Base-by-base conservation (phyloP, 2,329 filamentous ascomycete genomes). In the Coniochaeta sp. region DNA sequence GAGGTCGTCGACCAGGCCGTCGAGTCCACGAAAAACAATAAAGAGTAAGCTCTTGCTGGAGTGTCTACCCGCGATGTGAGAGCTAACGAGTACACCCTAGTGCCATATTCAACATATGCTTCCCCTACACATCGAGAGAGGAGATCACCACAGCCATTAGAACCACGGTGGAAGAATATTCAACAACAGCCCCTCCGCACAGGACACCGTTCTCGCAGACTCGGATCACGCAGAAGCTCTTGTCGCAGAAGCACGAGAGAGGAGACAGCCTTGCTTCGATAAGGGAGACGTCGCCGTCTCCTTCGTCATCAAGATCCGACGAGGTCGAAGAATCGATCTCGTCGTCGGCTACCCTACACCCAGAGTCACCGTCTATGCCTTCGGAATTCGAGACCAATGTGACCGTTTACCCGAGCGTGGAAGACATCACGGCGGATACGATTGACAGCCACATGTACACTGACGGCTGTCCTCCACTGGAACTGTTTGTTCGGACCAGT, bases 101-200 rank as follows among this genome's bases (percentile, higher is more conserved):
- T 60, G 77, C 80, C 28, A 75, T 83, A 33, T 79, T 99, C 58
- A 99, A 99, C 71, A 92, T 99, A 64, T 99, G 95, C 78, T 98
- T 98, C 69, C 95, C 95, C 0, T 99, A 99, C 71, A 98, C 95
- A 0, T 96, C 93, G 5, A 85, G 95, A 64, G 92, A 96, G 69
- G 95, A 99, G 72, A 98, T 99, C 66, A 96, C 93, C 0, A 87
- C 89, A 3, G 91, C 93, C 6, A 90, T 99, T 65, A 88, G 90
- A 64, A 86, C 88, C 47, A 97, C 93, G 0, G 93, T 99, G 9
- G 81, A 89, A 61, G 90, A 96, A 62, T 98, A 91, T 73, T 90
- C 89, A 62, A 87, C 84, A 58, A 89, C 91, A 6, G 79, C 89
- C 19, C 80, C 81, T 16, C 81, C 83, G 36, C 81, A 80, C 66